Evolutionary conservation across 305 asterid genomes (phyloP).

Genomic region (Fraxinus sp.): DNA sequence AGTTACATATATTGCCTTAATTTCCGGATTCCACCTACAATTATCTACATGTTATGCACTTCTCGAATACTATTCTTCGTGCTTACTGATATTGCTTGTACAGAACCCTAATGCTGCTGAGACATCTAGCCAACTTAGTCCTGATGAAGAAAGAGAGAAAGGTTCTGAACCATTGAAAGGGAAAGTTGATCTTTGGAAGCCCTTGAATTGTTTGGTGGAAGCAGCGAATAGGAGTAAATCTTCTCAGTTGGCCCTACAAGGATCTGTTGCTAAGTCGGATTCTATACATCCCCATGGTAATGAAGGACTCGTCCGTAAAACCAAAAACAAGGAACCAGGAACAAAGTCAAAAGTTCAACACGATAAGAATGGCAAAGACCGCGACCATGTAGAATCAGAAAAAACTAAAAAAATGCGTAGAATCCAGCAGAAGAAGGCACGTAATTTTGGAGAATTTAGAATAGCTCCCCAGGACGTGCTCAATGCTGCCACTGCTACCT

Average conservation of each 20-base stretch:
- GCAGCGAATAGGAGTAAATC: constrained; percentile 92
- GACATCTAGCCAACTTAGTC: constrained; percentile 44
- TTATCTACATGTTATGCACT: constrained; percentile 7
- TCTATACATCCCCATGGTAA: constrained; percentile 43
- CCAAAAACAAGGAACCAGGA: constrained; percentile 55
- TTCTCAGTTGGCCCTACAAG: constrained; percentile 53
- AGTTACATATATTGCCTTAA: constrained; percentile 10
- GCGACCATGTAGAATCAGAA: constrained; percentile 49
- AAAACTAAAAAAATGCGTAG: constrained; percentile 62
- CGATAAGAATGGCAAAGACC: constrained; percentile 44
- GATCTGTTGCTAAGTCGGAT: constrained; percentile 61
- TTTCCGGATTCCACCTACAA: not conserved
- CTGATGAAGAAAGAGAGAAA: constrained; percentile 50
- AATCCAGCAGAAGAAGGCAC: constrained; percentile 61
- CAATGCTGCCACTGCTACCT: constrained; percentile 32
- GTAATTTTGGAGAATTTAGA: constrained; percentile 42
- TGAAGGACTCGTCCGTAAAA: constrained; percentile 53
- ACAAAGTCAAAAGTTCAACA: constrained; percentile 57
- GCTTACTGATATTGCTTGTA: constrained; percentile 27
- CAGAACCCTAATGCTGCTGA: constrained; percentile 67
- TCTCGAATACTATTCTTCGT: constrained; percentile 12
- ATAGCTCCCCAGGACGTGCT: constrained; percentile 47
- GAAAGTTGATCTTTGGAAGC: constrained; percentile 89
- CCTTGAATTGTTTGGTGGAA: constrained; percentile 90
- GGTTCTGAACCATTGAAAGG: constrained; percentile 66